Base-by-base conservation (phyloP, 1,139 yeast genomes). In the Diutina neorugosa region DNA sequence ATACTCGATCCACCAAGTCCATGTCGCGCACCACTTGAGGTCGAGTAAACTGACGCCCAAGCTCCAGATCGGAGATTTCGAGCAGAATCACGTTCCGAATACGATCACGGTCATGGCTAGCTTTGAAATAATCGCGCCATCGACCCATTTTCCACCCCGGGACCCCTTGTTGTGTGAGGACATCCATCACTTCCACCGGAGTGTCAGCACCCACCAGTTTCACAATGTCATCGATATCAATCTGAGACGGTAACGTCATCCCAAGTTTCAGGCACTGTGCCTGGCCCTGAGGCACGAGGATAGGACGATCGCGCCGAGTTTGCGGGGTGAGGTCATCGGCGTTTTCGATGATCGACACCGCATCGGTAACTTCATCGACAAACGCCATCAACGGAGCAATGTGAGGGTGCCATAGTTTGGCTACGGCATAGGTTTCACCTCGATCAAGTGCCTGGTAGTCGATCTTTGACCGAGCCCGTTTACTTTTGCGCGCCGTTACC, bases 151-250 rank as follows among this genome's bases (percentile, higher is more conserved):
- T 75, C 96, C 96, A 90, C 5, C 79, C 77, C 0, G 81, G 79
- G 9, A 73, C 73, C 18, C 80, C 76, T 55, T 84, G 86, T 61
- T 90, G 97, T 0, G 95, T 84, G 19, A 87, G 74, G 4, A 89
- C 96, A 63, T 90, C 96, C 94, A 88, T 87, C 1, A 90, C 96
- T 56, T 89, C 96, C 1, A 90, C 77, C 0, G 78, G 77, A 2
- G 71, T 68, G 46, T 83, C 86, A 1, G 68, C 76, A 0, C 96
- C 96, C 21, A 88, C 77, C 27, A 73, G 64, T 3, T 76, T 75
- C 0, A 86, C 73, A 1, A 89, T 77, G 55, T 78, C 71, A 52
- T 78, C 77, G 7, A 87, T 82, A 4, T 81, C 73, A 5, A 80
- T 63, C 7, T 66, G 55, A 4, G 59, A 57, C 0, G 82, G 81